Evolutionary conservation across 768 basidiomycete species (phyloP), one percentile per base, ranked within the genome.

Genomic region (Pisolithus microcarpus): DNA sequence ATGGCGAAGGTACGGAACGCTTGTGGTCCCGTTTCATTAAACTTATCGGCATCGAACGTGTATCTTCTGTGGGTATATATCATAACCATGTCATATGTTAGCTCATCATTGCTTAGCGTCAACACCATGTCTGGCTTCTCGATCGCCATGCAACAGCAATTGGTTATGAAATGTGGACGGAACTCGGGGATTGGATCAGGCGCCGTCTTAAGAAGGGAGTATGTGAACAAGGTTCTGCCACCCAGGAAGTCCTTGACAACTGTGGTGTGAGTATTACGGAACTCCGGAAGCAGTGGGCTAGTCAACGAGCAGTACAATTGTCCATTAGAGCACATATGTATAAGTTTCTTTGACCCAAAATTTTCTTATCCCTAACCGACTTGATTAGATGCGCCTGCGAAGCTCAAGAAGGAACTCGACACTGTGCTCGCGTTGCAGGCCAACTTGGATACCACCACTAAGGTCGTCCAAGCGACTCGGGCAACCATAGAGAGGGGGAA

Each of bases 11-110:
- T 5, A 53, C 46, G 7, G 48, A 56, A 8, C 16, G 46, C 7
- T 16, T 71, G 1, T 75, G 73, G 72, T 71, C 67, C 0, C 30
- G 36, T 0, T 34, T 73, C 8, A 47, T 66, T 24, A 65, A 64
- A n/a, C 44, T 76, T 0, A 75, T 77, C 24, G 58, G 62, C 0
- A 59, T 72, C 13, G 58, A 67, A 0, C 51, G 69, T 1, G 52
- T 56, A 0, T 72, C 65, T 2, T 64, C 57, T 8, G 74, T 76
- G 56, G 38, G 67, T 59, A 9, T 6, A 9, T 18, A 36, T 9
- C 23, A 26, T 23, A 16, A 19, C 48, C 10, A 42, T 28, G 11
- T 49, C 7, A 43, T 7, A 30, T 28, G 1, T 39, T 11, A 26
- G 11, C 13, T 4, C 43, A 50, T 23, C 16, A 9, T 11, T 46